Conservation (phyloP, 169 alveolate species). For the Babesia bigemina region DNA sequence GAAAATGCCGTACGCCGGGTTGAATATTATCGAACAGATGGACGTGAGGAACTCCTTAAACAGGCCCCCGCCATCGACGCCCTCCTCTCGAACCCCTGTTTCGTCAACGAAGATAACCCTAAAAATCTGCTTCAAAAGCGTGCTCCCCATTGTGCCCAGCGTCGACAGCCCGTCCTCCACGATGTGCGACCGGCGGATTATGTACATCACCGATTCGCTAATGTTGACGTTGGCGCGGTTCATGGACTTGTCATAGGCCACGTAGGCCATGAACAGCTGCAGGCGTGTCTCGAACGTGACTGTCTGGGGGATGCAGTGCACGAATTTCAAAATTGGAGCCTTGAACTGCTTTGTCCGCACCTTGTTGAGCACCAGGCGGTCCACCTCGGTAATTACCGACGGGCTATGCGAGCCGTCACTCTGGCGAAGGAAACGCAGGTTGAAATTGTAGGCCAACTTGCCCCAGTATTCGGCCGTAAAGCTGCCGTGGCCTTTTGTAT, state of each 20-base stretch:
- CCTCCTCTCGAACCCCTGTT: conserved; percentile 89
- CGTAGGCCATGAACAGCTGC: conserved; percentile 35
- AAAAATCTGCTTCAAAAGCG: conserved; percentile 72
- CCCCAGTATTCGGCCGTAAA: conserved; percentile 32
- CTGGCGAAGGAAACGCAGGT: conserved; percentile 37
- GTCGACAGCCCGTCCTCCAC: conserved; percentile 78
- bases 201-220: conserved; percentile 45
- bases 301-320: conserved; percentile 55
- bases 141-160: conserved; percentile 61
- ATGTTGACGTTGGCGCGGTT: conserved; percentile 50
- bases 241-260: conserved; percentile 32
- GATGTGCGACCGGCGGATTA: conserved; percentile 76
- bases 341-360: conserved; percentile 5
- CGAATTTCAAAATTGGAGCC: conserved; percentile 1
- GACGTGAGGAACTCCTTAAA: conserved; percentile 92
- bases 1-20: conserved; percentile 86
- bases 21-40: conserved; percentile 85
- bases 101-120: conserved; percentile 86
- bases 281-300: conserved; percentile 50
- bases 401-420: background rate
- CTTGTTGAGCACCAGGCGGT: conserved; percentile 16
- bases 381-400: conserved; percentile 42
- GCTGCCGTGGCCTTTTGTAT: background rate
- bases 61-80: conserved; percentile 98
- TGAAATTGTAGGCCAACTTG: conserved; percentile 22